These are phyloP conservation scores for Protomyces arabidopsidicola DNA, from an alignment of 1,139 yeast genomes.

Conservation along the genomic window DNA sequence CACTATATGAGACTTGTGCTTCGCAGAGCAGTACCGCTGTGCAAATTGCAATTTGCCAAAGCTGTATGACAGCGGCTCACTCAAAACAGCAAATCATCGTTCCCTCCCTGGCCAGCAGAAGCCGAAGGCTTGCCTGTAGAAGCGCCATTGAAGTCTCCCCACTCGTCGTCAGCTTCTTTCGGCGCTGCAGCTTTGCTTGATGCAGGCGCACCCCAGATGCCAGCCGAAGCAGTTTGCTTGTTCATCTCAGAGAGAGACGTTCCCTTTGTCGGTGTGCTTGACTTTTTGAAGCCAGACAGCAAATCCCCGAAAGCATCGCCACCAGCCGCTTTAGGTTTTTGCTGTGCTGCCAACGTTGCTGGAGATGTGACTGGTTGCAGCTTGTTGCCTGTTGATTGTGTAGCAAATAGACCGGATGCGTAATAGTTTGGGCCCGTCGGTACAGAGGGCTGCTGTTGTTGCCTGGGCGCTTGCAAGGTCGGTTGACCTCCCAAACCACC, in stretches of 20 bases:
- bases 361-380: constrained; percentile 6
- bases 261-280: constrained; percentile 13
- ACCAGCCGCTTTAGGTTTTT: constrained; percentile 2
- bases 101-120: neutral
- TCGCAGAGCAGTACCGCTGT: too few species aligned
- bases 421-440: constrained; percentile 26
- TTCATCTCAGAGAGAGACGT: constrained; percentile 22
- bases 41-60: too few species aligned
- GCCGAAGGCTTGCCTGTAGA: neutral
- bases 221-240: constrained; percentile 24
- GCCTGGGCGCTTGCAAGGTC: neutral
- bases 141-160: constrained; percentile 20
- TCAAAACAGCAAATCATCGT: constrained; percentile 16
- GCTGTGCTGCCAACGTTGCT: neutral
- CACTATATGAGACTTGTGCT: too few species aligned
- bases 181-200: neutral
- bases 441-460: neutral
- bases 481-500: neutral
- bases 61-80: neutral
- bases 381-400: constrained; percentile 14
- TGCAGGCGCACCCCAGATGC: constrained; percentile 15
- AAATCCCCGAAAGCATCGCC: constrained; percentile 23
- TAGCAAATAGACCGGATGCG: constrained; percentile 18
- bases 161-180: constrained; percentile 13
- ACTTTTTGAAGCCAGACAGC: constrained; percentile 20